Percentiles rank a stretch among this genome's conserved stretches.
Conservation (phyloP, 228 moss, liverwort and hornwort species). For the Sphagnum magellanicum region DNA sequence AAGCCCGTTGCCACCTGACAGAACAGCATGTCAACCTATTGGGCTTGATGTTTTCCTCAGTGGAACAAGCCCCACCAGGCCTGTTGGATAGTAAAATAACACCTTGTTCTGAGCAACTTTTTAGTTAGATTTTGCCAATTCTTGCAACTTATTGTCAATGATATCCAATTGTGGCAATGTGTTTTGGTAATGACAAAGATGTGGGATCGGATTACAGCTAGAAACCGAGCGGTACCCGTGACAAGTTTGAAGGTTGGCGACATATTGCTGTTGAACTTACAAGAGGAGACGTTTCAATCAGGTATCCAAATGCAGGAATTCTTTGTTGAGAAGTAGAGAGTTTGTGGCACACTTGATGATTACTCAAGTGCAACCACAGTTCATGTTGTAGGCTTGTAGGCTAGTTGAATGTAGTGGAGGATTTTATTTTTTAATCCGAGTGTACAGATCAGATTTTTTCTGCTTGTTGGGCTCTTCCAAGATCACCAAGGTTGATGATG, state of each 20-base stretch:
- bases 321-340: slow-evolving; percentile 66
- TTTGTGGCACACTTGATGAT: background rate
- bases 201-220: background rate
- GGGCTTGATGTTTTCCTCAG: background rate
- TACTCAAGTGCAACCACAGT: background rate
- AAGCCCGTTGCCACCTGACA: too few relatives aligned
- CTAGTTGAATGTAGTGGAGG: too few relatives aligned
- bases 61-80: background rate
- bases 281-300: slow-evolving; percentile 38
- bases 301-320: slow-evolving; percentile 37
- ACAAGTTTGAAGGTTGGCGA: slow-evolving; percentile 71
- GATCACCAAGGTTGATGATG: too few relatives aligned
- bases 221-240: slow-evolving; percentile 47
- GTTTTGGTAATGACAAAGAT: background rate
- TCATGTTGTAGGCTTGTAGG: too few relatives aligned
- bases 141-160: slow-evolving; percentile 15
- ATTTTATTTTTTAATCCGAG: too few relatives aligned
- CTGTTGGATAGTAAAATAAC: background rate
- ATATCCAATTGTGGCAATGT: background rate
- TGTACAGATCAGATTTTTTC: too few relatives aligned
- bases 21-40: background rate
- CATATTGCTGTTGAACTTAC: slow-evolving; percentile 50
- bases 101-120: background rate
- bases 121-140: background rate
- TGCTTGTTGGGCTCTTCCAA: too few relatives aligned